Evolutionary conservation across 306 rosid species (phyloP).

Genomic region (Prunus campanulata): DNA sequence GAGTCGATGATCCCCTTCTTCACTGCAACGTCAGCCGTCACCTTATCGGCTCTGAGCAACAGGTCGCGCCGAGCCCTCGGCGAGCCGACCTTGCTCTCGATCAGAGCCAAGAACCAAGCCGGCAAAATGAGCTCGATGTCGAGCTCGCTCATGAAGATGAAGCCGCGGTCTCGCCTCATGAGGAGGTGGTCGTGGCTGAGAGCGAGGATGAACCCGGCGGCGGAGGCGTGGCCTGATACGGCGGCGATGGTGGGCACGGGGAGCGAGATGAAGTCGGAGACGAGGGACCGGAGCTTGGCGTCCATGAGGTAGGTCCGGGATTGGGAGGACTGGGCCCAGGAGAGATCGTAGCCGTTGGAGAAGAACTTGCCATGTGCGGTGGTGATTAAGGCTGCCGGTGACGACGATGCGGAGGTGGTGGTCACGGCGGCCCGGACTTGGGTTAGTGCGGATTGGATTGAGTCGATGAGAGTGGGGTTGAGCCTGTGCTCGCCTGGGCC

Average conservation of each 20-base stretch:
- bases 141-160: conserved; percentile 85
- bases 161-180: conserved; percentile 72
- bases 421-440: conserved; percentile 46
- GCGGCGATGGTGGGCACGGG: conserved; percentile 83
- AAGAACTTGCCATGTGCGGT: conserved; percentile 83
- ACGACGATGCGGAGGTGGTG: conserved; percentile 12
- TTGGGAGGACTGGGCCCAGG: conserved; percentile 36
- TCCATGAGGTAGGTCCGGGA: conserved; percentile 27
- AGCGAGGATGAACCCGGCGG: conserved; percentile 66
- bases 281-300: conserved; percentile 41
- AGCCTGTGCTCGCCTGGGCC: conserved; percentile 72
- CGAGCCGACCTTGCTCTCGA: conserved; percentile 48
- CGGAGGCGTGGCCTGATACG: conserved; percentile 76
- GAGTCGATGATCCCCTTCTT: conserved; percentile 57
- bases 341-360: conserved; percentile 81
- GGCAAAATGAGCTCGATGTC: conserved; percentile 58
- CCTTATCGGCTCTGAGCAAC: conserved; percentile 56
- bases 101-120: conserved; percentile 48
- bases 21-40: conserved; percentile 57
- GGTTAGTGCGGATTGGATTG: conserved; percentile 50
- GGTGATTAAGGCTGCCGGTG: conserved; percentile 69
- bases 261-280: conserved; percentile 54
- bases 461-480: conserved; percentile 58
- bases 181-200: conserved; percentile 67
- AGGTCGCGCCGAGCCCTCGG: conserved; percentile 48